Evolutionary conservation across 495 filamentous ascomycete genomes (phyloP), one percentile per base, ranked within the genome.

Genomic region (Penicillium maclennaniae): DNA sequence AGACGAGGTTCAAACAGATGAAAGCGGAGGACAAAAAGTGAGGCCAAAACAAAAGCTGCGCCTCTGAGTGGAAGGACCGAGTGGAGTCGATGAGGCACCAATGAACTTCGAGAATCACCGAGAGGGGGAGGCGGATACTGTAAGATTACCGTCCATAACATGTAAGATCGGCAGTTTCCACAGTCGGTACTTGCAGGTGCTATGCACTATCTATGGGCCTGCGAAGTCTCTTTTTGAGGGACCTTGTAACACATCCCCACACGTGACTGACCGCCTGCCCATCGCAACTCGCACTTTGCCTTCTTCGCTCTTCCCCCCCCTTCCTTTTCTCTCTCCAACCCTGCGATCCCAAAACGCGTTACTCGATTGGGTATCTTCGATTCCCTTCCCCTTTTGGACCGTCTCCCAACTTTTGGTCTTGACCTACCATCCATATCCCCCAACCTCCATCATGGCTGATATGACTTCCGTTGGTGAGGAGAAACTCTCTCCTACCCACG

Each of bases 361-460:
- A 77, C 74, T 77, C 74, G 74, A 77, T 77, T 77, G 66, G 74
- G 72, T 70, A 70, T 69, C 65, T 62, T 61, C 58, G 62, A 67
- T 69, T 66, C 60, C 66, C 70, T 74, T 75, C 74, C 74, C 72
- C 72, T 77, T 77, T 77, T 65, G 74, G 74, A 40, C 38, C 38
- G 7, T 10, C n/a, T 17, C 9, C 50, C 57, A 59, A 56, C 60
- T 62, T 47, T 41, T 47, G 56, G 44, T 43, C 54, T 57, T 47
- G 12, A 41, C 42, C 27, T 41, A 34, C 45, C 25, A 58, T 37
- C 38, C 44, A 47, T 39, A 40, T n/a, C 34, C 17, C 47, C 14
- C 28, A 26, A 47, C 47, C 51, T 56, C 48, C 54, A 68, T 51
- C 55, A 76, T 75, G 69, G 70, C 68, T 62, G 73, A 75, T 55